A percentile compares a stretch with the other conserved stretches of the same genome.
Evolutionary conservation across 2,329 filamentous ascomycete genomes (phyloP).

Genomic region (Xylariomycetidae sp.): DNA sequence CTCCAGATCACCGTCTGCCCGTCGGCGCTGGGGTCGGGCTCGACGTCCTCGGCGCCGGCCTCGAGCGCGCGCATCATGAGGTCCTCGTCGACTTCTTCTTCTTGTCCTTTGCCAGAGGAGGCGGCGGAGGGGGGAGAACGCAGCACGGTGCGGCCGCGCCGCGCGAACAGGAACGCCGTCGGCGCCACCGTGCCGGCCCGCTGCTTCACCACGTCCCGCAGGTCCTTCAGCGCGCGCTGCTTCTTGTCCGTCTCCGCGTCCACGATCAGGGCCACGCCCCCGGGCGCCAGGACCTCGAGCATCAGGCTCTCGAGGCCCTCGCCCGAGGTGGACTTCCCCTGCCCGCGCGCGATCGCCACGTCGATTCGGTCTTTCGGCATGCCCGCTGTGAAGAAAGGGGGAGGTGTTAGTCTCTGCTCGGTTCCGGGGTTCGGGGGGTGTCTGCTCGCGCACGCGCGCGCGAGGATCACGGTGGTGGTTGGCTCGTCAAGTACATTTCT

Average conservation of each 20-base stretch:
- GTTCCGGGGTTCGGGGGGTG: slow-evolving; percentile 9
- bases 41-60: slow-evolving; percentile 70
- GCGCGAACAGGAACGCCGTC: slow-evolving; percentile 79
- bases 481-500: slow-evolving; percentile 52
- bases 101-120: slow-evolving; percentile 27
- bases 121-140: slow-evolving; percentile 19
- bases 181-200: slow-evolving; percentile 64
- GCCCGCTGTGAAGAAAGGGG: slow-evolving; percentile 47
- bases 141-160: slow-evolving; percentile 71
- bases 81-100: slow-evolving; percentile 56
- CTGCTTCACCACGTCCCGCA: slow-evolving; percentile 66
- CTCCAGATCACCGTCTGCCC: slow-evolving; percentile 67
- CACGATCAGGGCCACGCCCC: slow-evolving; percentile 71
- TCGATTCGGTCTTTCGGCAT: slow-evolving; percentile 84
- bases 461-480: neutral
- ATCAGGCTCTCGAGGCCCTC: slow-evolving; percentile 69
- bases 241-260: slow-evolving; percentile 84
- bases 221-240: slow-evolving; percentile 63
- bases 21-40: slow-evolving; percentile 62
- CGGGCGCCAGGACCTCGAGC: slow-evolving; percentile 74
- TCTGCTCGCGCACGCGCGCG: slow-evolving; percentile 3
- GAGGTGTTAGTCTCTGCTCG: slow-evolving; percentile 7
- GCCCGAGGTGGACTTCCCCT: slow-evolving; percentile 73
- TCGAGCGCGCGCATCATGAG: slow-evolving; percentile 81
- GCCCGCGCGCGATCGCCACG: slow-evolving; percentile 77